Conservation (phyloP, 73 alveolate genomes). For the Tetrahymena borealis region DNA sequence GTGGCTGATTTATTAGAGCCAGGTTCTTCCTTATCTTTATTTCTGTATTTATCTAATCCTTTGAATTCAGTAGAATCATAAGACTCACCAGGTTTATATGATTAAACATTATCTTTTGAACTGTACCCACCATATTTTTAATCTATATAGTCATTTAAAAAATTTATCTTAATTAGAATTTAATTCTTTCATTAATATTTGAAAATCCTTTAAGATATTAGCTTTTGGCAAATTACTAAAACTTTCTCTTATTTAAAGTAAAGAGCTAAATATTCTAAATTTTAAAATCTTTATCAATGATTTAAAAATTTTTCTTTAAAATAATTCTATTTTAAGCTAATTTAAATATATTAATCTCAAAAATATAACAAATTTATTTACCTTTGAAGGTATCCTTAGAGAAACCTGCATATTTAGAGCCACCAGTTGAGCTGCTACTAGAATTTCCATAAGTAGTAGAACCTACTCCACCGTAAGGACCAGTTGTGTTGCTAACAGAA, state of each 20-base stretch:
- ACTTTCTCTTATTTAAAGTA: too few species aligned
- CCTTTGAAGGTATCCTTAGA: neutral
- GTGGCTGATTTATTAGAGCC: neutral
- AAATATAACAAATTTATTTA: too few species aligned
- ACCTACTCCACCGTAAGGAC: neutral
- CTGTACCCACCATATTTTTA: neutral
- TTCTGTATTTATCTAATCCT: neutral
- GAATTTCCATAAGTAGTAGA: neutral
- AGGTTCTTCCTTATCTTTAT: neutral
- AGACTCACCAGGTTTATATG: neutral
- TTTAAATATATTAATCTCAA: too few species aligned
- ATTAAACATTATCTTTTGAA: neutral
- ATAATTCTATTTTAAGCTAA: too few species aligned
- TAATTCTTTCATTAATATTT: neutral
- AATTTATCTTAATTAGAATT: neutral
- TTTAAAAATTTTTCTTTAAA: too few species aligned
- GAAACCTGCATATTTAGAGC: neutral
- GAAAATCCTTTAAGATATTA: too few species aligned
- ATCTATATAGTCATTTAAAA: neutral
- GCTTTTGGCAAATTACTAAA: too few species aligned
- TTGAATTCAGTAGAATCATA: neutral
- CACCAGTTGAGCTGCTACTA: neutral
- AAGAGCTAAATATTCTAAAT: too few species aligned
- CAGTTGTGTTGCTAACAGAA: neutral
- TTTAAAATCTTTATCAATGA: too few species aligned